Percentiles rank a stretch among this genome's conserved stretches.
These are phyloP conservation scores for Lathyrus sativus DNA, from an alignment of 306 rosid genomes.

Conservation along the genomic window DNA sequence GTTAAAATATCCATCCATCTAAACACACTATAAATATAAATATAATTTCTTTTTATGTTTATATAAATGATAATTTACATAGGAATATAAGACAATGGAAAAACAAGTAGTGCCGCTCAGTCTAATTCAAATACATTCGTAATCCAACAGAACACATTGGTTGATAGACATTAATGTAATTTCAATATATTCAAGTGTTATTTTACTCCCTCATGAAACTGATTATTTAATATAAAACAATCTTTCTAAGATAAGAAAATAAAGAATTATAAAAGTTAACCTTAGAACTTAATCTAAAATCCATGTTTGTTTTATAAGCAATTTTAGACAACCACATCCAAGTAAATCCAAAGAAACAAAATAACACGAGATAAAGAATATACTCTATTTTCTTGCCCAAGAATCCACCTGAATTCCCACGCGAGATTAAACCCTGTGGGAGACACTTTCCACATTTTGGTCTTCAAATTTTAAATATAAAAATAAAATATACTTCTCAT, in stretches of 20 bases:
- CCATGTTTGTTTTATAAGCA: not conserved
- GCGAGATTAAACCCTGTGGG: constrained; percentile 47
- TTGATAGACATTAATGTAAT: too few relatives aligned
- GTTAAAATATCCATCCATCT: too few relatives aligned
- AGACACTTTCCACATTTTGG: constrained; percentile 44
- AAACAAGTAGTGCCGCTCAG: too few relatives aligned
- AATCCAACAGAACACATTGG: too few relatives aligned
- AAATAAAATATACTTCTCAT: not conserved
- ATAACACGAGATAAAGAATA: constrained; percentile 1
- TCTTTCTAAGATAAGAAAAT: not conserved
- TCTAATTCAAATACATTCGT: too few relatives aligned
- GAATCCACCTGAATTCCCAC: constrained; percentile 38
- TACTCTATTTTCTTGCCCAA: not conserved
- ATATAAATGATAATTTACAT: too few relatives aligned
- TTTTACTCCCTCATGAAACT: too few relatives aligned
- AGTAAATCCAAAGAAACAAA: constrained; percentile 8
- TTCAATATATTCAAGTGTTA: too few relatives aligned
- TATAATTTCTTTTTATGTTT: too few relatives aligned
- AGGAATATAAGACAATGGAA: too few relatives aligned
- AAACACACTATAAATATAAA: too few relatives aligned
- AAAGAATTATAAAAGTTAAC: not conserved
- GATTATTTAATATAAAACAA: too few relatives aligned
- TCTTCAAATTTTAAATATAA: not conserved
- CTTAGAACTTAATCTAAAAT: not conserved
- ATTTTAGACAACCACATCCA: not conserved